These are phyloP conservation scores for Syzygium syzygioides DNA, from an alignment of 441 rosid species.

Conservation along the genomic window DNA sequence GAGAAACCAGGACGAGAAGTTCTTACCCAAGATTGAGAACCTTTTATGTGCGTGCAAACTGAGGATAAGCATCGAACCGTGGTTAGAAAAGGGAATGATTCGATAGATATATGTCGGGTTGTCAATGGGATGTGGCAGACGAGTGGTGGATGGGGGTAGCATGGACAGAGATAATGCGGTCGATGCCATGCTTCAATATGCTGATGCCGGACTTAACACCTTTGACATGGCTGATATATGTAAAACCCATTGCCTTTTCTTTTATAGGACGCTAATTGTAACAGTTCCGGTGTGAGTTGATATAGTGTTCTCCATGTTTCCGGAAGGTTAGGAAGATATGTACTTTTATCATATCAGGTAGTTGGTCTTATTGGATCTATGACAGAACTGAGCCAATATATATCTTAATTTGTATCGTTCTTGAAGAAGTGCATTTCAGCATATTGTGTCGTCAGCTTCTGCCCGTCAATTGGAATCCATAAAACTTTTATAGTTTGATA, in stretches of 20 bases:
- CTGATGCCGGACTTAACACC: slow-evolving; percentile 45
- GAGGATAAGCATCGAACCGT: slow-evolving; percentile 23
- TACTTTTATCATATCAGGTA: neutral
- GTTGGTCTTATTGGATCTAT: neutral
- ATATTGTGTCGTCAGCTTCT: neutral
- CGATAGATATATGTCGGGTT: slow-evolving; percentile 42
- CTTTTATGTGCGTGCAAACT: slow-evolving; percentile 22
- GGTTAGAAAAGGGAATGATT: slow-evolving; percentile 50
- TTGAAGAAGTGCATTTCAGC: neutral
- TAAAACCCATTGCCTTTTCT: slow-evolving; percentile 10
- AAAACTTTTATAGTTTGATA: neutral
- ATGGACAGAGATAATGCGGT: slow-evolving; percentile 46
- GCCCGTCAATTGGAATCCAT: neutral
- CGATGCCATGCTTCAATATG: slow-evolving; percentile 50
- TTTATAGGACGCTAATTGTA: neutral
- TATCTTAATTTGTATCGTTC: neutral
- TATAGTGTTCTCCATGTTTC: neutral
- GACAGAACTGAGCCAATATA: neutral
- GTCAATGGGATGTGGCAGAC: slow-evolving; percentile 75
- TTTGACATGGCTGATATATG: slow-evolving; percentile 69
- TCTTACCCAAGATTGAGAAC: slow-evolving; percentile 9
- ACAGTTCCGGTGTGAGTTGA: neutral
- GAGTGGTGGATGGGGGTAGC: slow-evolving; percentile 86
- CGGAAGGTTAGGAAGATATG: neutral
- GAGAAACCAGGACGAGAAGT: slow-evolving; percentile 13